Evolutionary conservation across 352 stramenopile species (phyloP).

Genomic region (Globisporangium ultimum): DNA sequence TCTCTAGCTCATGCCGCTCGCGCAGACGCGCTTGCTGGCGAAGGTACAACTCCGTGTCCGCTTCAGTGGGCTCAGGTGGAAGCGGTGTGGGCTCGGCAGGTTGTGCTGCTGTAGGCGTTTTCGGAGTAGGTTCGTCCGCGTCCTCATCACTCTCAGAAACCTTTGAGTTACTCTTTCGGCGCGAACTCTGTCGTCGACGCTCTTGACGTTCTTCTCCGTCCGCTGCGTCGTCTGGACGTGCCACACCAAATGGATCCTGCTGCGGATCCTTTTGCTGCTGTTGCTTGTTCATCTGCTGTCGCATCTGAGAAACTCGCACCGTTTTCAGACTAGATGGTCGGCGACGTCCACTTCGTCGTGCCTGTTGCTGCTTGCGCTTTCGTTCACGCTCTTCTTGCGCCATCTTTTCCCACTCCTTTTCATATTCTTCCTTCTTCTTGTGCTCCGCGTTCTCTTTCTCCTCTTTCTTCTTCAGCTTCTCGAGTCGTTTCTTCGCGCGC

Average conservation of each 20-base stretch:
- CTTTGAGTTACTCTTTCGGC: conserved; percentile 44
- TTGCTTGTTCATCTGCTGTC: conserved; percentile 79
- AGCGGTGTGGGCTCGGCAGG: conserved; percentile 43
- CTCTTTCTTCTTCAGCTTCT: conserved; percentile 75
- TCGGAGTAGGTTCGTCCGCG: conserved; percentile 12
- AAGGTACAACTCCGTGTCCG: conserved; percentile 75
- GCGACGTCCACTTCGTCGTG: conserved; percentile 56
- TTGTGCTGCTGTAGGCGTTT: not conserved
- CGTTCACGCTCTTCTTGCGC: conserved; percentile 81
- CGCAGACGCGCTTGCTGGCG: conserved; percentile 79
- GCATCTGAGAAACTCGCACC: conserved; percentile 80
- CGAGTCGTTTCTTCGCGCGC: conserved; percentile 68
- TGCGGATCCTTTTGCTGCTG: conserved; percentile 47
- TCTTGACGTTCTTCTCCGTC: conserved; percentile 13
- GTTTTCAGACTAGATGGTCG: conserved; percentile 81
- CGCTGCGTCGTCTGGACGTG: conserved; percentile 17
- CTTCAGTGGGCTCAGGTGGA: conserved; percentile 63
- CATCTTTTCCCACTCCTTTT: conserved; percentile 88
- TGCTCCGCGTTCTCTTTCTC: conserved; percentile 69
- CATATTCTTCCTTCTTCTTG: conserved; percentile 82
- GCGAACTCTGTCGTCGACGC: conserved; percentile 19
- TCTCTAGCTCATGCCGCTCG: conserved; percentile 75
- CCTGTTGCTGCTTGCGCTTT: conserved; percentile 77
- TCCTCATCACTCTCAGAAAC: conserved; percentile 59
- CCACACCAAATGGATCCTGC: conserved; percentile 16